Evolutionary conservation across 148 eudicot genomes (phyloP), one percentile per base, ranked within the genome.

Genomic region (Euryodendron excelsum): DNA sequence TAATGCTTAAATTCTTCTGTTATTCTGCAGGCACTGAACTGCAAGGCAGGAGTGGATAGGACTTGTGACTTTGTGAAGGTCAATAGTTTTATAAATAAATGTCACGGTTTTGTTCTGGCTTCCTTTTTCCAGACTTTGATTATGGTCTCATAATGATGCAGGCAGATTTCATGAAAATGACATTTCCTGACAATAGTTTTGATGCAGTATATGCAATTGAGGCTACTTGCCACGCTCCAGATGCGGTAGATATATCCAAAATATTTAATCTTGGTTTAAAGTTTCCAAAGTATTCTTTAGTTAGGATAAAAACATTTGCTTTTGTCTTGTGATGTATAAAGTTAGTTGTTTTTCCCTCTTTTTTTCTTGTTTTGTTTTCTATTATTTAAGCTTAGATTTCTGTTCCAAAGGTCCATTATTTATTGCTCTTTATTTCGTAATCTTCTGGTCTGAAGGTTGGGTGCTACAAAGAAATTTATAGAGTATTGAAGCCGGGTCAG

Each of bases 151-250:
- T 58, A 61, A 78, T 53, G 72, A 20, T 86, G 84, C 89, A 91
- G 95, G 97, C 92, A 30, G 97, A 93, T 82, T 93, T 93, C 90
- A 93, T 91, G 97, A 87, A 90, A 62, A 90, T 88, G 89, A 89
- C 93, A 75, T 88, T 93, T 69, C 85, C 92, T 15, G 97, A 93
- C 48, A 81, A 90, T 77, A 74, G 80, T 73, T 93, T 84, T 83
- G 97, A 93, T 88, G 97, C 92, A 8, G 86, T 93, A 0, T 93
- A 89, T 87, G 97, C 95, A 66, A 93, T 91, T 56, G 97, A 90
- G 79, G 97, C 97, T 78, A 93, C 97, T 33, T 91, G 97, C 58
- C 97, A 93, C 81, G 97, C 97, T 27, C 97, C 95, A 53, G 90
- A 91, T 85, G 89, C 90, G 75, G 97, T 91, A 86, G 82, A 65